Conservation (phyloP, 331 rosid species). For the Quercus lobata region DNA sequence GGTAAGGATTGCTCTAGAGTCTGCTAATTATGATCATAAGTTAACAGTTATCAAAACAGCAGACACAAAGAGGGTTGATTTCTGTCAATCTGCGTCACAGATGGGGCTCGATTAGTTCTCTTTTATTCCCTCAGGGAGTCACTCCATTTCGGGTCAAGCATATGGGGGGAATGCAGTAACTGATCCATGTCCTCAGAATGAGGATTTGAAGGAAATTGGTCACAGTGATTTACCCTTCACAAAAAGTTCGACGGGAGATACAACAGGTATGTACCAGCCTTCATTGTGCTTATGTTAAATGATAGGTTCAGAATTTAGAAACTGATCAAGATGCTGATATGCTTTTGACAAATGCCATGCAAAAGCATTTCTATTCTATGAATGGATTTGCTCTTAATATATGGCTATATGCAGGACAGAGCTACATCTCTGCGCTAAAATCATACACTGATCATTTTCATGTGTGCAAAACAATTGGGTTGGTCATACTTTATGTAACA, state of each 20-base stretch:
- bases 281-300: background rate
- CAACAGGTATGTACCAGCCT: slow-evolving; percentile 44
- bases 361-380: background rate
- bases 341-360: background rate
- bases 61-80: slow-evolving; percentile 74
- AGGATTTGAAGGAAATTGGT: slow-evolving; percentile 53
- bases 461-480: background rate
- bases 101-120: slow-evolving; percentile 66
- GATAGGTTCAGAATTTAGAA: background rate
- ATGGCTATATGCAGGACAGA: background rate
- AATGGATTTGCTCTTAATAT: background rate
- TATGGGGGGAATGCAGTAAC: slow-evolving; percentile 31
- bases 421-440: background rate
- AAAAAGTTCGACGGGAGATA: slow-evolving; percentile 28
- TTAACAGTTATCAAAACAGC: slow-evolving; percentile 31
- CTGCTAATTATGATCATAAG: slow-evolving; percentile 49
- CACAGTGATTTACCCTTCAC: slow-evolving; percentile 32
- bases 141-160: slow-evolving; percentile 38
- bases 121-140: slow-evolving; percentile 48
- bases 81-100: slow-evolving; percentile 57
- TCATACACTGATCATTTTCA: background rate
- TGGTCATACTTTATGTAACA: background rate
- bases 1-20: slow-evolving; percentile 80
- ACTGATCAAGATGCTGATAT: background rate
- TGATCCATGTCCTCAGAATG: slow-evolving; percentile 52